Evolutionary conservation across 345 rosid species (phyloP).

Genomic region (Draba incana): DNA sequence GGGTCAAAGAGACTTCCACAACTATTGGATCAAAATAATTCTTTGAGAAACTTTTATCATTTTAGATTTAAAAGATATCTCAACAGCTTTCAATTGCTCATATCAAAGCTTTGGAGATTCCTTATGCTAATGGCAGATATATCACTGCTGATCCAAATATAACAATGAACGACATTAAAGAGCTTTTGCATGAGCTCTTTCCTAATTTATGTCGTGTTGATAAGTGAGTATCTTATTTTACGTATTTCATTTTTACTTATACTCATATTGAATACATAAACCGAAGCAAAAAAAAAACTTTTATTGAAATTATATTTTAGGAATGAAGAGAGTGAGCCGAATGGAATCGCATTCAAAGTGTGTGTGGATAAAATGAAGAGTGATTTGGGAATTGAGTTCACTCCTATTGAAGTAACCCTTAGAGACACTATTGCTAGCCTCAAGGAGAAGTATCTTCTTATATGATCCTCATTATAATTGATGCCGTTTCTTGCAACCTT

Average conservation of each 20-base stretch:
- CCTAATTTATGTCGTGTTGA: slow-evolving; percentile 2
- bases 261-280: neutral
- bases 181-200: slow-evolving; percentile 3
- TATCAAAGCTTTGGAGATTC: slow-evolving; percentile 17
- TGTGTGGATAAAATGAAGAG: slow-evolving; percentile 33
- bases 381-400: slow-evolving; percentile 47
- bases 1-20: too few species aligned
- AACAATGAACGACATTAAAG: neutral
- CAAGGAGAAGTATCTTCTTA: slow-evolving; percentile 35
- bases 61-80: too few species aligned
- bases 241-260: neutral
- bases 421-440: slow-evolving; percentile 59
- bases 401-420: slow-evolving; percentile 51
- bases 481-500: neutral
- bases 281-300: neutral
- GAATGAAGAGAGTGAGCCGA: slow-evolving; percentile 7
- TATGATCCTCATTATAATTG: neutral
- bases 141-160: neutral
- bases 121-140: slow-evolving; percentile 26
- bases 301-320: neutral
- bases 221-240: neutral
- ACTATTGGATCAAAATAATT: too few species aligned
- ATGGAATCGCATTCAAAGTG: slow-evolving; percentile 11
- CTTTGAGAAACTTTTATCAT: too few species aligned
- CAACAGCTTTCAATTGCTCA: slow-evolving; percentile 17